phyloP scores from a whole-genome alignment of 2,329 filamentous ascomycete genomes.

The Dactylonectria estremocensis region DNA sequence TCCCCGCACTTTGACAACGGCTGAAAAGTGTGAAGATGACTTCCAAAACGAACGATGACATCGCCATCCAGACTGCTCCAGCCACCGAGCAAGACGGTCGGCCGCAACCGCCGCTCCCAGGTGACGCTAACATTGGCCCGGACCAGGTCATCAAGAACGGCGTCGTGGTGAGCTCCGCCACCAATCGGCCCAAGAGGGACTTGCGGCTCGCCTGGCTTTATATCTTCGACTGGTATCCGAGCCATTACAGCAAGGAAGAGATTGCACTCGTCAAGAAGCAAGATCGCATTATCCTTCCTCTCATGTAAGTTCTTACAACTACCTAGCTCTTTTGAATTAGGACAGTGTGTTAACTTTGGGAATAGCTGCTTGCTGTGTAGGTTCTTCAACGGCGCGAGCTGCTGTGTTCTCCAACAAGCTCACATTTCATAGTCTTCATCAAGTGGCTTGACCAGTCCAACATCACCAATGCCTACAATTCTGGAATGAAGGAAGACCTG shows the following conservation, averaged over 20 bases:
- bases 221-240: slow-evolving; percentile 52
- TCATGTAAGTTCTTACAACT: slow-evolving; percentile 41
- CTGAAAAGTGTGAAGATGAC: neutral
- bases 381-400: neutral
- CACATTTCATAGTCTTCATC: slow-evolving; percentile 39
- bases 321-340: neutral
- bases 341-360: neutral
- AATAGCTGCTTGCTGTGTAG: slow-evolving; percentile 35
- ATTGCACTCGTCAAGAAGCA: slow-evolving; percentile 46
- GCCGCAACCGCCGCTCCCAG: neutral
- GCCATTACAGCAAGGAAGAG: slow-evolving; percentile 51
- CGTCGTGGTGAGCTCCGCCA: slow-evolving; percentile 46
- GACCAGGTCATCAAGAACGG: slow-evolving; percentile 37
- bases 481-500: slow-evolving; percentile 57
- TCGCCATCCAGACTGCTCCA: slow-evolving; percentile 1
- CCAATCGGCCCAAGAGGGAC: slow-evolving; percentile 32
- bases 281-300: slow-evolving; percentile 50
- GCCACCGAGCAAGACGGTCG: neutral
- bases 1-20: neutral
- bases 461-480: slow-evolving; percentile 56
- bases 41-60: slow-evolving; percentile 3
- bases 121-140: neutral
- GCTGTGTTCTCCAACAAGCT: neutral
- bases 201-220: slow-evolving; percentile 49
- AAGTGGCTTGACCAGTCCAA: slow-evolving; percentile 54